phyloP scores from a whole-genome alignment of 495 filamentous ascomycete species.

The Letharia lupina region DNA sequence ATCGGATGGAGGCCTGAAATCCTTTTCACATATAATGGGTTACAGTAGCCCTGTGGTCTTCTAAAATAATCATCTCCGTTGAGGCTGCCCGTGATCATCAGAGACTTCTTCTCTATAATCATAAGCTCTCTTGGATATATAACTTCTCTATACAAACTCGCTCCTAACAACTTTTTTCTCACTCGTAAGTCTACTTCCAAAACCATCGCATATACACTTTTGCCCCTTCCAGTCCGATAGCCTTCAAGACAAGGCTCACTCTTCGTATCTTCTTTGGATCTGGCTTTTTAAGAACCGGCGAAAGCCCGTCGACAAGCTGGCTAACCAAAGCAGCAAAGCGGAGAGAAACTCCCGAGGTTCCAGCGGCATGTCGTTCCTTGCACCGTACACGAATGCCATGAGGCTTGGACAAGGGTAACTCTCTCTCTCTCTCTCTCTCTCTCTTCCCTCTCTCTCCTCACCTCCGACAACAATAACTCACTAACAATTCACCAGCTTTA shows the following conservation, averaged over 20 bases:
- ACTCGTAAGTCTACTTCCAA: background rate
- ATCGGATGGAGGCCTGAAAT: background rate
- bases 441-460: background rate
- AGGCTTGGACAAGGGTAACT: conserved; percentile 24
- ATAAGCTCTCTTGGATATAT: background rate
- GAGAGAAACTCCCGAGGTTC: background rate
- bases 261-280: background rate
- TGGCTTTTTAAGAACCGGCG: background rate
- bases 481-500: conserved; percentile 21
- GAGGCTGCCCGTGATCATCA: background rate
- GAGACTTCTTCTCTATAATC: background rate
- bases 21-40: background rate
- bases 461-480: background rate
- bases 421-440: background rate
- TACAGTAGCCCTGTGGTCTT: background rate
- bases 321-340: background rate
- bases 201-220: background rate
- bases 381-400: conserved; percentile 30
- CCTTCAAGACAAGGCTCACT: background rate
- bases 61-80: background rate
- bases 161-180: background rate
- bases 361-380: conserved; percentile 19
- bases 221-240: background rate
- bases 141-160: background rate
- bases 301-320: background rate